Evolutionary conservation across 2,329 filamentous ascomycete genomes (phyloP).

Genomic region (Aaosphaeria arxii): DNA sequence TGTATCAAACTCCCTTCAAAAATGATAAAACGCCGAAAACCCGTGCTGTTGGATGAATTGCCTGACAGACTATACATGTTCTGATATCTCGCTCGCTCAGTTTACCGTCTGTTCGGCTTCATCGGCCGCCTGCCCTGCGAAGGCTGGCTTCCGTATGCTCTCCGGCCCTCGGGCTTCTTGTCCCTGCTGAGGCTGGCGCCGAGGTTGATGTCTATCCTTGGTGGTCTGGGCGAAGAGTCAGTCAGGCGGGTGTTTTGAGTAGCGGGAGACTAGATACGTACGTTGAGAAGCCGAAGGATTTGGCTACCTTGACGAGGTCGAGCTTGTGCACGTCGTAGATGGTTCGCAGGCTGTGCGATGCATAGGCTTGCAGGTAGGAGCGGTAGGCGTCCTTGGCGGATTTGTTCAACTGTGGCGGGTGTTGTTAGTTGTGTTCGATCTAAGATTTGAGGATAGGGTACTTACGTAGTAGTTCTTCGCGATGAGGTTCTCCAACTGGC

Average conservation of each 20-base stretch:
- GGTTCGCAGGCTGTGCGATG: constrained; percentile 77
- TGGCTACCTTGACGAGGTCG: constrained; percentile 79
- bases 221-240: constrained; percentile 45
- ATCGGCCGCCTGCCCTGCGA: constrained; percentile 57
- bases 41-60: too few relatives aligned
- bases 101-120: constrained; percentile 41
- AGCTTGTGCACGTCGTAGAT: constrained; percentile 82
- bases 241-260: too few relatives aligned
- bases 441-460: constrained; percentile 54
- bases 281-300: constrained; percentile 75
- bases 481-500: constrained; percentile 88
- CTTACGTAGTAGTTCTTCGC: constrained; percentile 96
- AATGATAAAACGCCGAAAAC: too few relatives aligned
- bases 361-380: constrained; percentile 92
- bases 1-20: too few relatives aligned
- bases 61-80: too few relatives aligned
- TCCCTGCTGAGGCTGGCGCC: constrained; percentile 74
- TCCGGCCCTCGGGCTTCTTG: constrained; percentile 61
- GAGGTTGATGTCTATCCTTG: constrained; percentile 74
- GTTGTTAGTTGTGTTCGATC: constrained; percentile 2
- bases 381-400: constrained; percentile 73
- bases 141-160: constrained; percentile 77
- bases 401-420: constrained; percentile 26
- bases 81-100: too few relatives aligned
- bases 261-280: too few relatives aligned